These are phyloP conservation scores for Nidularia sp. DNA, from an alignment of 768 basidiomycete species.

Conservation along the genomic window DNA sequence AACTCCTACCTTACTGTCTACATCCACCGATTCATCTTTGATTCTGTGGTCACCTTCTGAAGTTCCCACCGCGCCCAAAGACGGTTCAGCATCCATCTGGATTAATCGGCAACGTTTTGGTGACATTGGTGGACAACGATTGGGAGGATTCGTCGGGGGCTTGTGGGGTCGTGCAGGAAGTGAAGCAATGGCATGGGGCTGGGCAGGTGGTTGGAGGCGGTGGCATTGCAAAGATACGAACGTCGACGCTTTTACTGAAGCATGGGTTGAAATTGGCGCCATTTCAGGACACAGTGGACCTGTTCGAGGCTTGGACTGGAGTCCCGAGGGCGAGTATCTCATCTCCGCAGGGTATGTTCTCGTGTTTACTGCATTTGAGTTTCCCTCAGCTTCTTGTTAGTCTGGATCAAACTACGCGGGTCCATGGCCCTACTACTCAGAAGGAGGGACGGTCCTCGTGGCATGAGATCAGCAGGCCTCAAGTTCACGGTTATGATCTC, in stretches of 20 bases:
- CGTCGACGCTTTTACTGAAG: conserved; percentile 24
- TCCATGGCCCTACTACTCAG: conserved; percentile 61
- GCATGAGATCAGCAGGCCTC: conserved; percentile 90
- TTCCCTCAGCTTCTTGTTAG: too few relatives aligned
- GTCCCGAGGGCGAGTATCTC: conserved; percentile 79
- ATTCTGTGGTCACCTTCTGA: conserved; percentile 90
- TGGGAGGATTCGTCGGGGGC: conserved; percentile 91
- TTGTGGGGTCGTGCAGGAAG: conserved; percentile 65
- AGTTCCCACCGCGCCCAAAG: conserved; percentile 26
- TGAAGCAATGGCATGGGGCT: conserved; percentile 82
- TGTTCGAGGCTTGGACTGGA: conserved; percentile 83
- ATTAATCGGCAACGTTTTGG: conserved; percentile 89
- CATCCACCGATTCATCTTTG: conserved; percentile 91
- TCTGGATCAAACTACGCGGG: conserved; percentile 86
- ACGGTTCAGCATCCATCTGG: conserved; percentile 70
- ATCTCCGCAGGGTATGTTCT: conserved; percentile 73
- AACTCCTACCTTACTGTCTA: conserved; percentile 70
- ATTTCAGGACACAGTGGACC: conserved; percentile 82
- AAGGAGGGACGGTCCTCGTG: conserved; percentile 32
- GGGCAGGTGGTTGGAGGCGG: conserved; percentile 91
- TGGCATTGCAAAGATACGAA: conserved; percentile 50
- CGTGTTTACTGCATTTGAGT: conserved; percentile 3
- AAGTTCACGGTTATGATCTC: conserved; percentile 95
- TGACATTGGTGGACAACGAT: conserved; percentile 85
- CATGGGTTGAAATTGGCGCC: conserved; percentile 78